Conservation (phyloP, 331 rosid species). For the Ulmus americana region DNA sequence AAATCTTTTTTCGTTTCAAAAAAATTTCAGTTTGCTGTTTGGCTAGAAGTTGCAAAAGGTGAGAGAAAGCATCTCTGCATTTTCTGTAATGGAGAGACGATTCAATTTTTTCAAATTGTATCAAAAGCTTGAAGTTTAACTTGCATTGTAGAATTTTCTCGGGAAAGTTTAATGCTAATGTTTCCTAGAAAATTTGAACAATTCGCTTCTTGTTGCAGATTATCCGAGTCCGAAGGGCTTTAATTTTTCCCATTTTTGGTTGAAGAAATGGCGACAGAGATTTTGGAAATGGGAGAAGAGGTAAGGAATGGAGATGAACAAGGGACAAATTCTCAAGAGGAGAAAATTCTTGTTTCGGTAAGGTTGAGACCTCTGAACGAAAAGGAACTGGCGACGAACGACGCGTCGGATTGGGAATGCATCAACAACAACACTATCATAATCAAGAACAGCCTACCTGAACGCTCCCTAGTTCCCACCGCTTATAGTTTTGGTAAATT, state of each 20-base stretch:
- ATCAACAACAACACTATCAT: conserved; percentile 34
- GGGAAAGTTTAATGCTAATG: background rate
- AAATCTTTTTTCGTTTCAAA: background rate
- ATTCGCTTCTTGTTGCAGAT: background rate
- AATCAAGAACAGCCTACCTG: conserved; percentile 33
- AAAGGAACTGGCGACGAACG: conserved; percentile 39
- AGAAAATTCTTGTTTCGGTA: conserved; percentile 60
- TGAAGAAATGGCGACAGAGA: background rate
- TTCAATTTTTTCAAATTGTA: background rate
- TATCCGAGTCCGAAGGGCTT: background rate
- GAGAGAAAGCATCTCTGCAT: background rate
- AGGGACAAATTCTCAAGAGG: conserved; percentile 34
- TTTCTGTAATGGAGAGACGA: background rate
- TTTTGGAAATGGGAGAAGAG: conserved; percentile 20
- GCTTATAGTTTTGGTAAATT: conserved; percentile 51
- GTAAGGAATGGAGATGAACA: background rate
- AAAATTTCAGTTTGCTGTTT: background rate
- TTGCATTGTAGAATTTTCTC: background rate
- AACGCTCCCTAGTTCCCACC: conserved; percentile 38
- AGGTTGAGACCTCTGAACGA: conserved; percentile 71
- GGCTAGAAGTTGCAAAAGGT: background rate
- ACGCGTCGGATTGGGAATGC: conserved; percentile 55
- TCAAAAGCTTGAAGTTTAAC: background rate
- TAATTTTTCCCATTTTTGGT: background rate
- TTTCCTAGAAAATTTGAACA: background rate